Conservation (phyloP, 441 rosid species). For the Mallotus repandus region DNA sequence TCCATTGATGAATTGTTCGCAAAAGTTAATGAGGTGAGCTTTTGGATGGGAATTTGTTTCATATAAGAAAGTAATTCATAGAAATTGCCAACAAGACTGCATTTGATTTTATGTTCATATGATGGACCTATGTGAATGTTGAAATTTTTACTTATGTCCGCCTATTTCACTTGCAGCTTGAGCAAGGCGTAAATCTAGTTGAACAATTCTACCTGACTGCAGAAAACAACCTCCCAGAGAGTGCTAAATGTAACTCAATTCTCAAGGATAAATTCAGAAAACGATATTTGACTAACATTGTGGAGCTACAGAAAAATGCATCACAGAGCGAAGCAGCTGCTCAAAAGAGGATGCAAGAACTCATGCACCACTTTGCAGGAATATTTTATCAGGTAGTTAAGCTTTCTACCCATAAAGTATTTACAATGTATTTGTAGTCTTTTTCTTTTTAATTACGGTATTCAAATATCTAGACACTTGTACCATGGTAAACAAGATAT, state of each 20-base stretch:
- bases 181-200: conserved; percentile 59
- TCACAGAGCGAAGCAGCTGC: conserved; percentile 61
- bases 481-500: not conserved
- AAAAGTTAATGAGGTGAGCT: conserved; percentile 54
- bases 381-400: conserved; percentile 56
- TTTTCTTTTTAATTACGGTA: no score
- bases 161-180: conserved; percentile 52
- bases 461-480: not conserved
- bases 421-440: no score
- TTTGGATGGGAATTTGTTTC: not conserved
- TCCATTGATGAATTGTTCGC: conserved; percentile 49
- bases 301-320: conserved; percentile 62
- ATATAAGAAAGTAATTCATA: no score
- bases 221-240: conserved; percentile 43
- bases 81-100: no score
- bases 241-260: conserved; percentile 40
- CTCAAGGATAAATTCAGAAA: conserved; percentile 62
- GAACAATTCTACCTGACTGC: conserved; percentile 56
- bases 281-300: conserved; percentile 44
- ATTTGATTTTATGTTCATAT: not conserved
- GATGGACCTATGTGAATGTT: not conserved
- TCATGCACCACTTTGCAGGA: conserved; percentile 62
- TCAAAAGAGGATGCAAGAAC: conserved; percentile 81
- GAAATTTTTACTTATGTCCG: not conserved
- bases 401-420: no score